phyloP scores from a whole-genome alignment of 2,329 filamentous ascomycete species.

The Hypoxylon sp. region DNA sequence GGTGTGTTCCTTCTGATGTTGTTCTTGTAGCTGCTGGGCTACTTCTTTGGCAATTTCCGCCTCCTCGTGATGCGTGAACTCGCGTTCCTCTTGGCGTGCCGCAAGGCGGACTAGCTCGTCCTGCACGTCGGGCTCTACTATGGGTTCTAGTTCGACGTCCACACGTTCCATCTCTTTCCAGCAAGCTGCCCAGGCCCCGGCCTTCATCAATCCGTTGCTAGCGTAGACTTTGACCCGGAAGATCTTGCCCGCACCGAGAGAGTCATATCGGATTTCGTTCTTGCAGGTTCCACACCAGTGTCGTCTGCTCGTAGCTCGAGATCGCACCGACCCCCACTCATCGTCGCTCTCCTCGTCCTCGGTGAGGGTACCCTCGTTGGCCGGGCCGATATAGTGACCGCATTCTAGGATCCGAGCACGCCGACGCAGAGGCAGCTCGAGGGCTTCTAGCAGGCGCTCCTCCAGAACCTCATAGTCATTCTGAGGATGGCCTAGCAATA shows the following conservation, averaged over 20 bases:
- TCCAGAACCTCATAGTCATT: constrained; percentile 83
- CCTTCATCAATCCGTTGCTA: constrained; percentile 91
- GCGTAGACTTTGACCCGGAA: constrained; percentile 91
- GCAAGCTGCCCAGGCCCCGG: constrained; percentile 89
- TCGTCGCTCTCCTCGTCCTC: constrained; percentile 58
- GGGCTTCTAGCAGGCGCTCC: constrained; percentile 76
- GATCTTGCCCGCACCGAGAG: constrained; percentile 61
- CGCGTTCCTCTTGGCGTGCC: constrained; percentile 53
- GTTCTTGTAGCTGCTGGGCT: constrained; percentile 45
- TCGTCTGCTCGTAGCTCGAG: constrained; percentile 45
- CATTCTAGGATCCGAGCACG: constrained; percentile 77
- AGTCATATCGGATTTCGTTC: constrained; percentile 63
- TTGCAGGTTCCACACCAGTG: constrained; percentile 67
- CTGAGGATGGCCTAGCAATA: constrained; percentile 79
- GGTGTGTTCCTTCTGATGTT: constrained; percentile 41
- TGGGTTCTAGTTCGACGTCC: constrained; percentile 87
- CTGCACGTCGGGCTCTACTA: constrained; percentile 66
- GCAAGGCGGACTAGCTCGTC: constrained; percentile 67
- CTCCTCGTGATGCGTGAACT: constrained; percentile 44
- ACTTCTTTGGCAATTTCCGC: constrained; percentile 47
- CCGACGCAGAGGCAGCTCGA: constrained; percentile 71
- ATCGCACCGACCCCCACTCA: constrained; percentile 50
- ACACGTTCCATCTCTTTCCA: constrained; percentile 99
- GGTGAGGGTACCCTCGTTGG: constrained; percentile 56
- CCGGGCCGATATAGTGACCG: constrained; percentile 75